A percentile compares a stretch with the other conserved stretches of the same genome.
Conservation (phyloP, 2,329 filamentous ascomycete species). For the Colletotrichum shisoi region DNA sequence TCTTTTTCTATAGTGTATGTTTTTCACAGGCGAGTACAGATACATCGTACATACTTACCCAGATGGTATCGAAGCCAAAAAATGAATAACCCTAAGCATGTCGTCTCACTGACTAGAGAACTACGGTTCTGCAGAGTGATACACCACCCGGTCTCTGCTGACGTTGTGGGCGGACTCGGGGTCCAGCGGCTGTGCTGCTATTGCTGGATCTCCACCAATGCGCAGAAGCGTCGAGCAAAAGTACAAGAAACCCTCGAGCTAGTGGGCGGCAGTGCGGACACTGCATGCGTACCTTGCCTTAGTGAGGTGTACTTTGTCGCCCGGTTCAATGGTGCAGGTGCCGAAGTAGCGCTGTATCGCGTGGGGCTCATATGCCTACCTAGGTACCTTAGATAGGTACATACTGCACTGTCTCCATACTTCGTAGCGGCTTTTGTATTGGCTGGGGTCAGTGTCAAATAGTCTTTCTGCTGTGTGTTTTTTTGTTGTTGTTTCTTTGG, state of each 20-base stretch:
- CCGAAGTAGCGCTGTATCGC: slow-evolving; percentile 8
- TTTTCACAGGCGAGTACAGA: neutral
- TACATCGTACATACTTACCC: too few species aligned
- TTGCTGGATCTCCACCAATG: slow-evolving; percentile 5
- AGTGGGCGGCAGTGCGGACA: slow-evolving; percentile 27
- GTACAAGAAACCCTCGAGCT: slow-evolving; percentile 19
- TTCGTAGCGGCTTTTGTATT: neutral
- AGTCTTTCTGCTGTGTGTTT: neutral
- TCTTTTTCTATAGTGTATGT: too few species aligned
- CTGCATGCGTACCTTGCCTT: slow-evolving; percentile 37
- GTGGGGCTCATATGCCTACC: neutral
- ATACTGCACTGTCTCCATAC: too few species aligned
- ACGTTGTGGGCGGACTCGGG: neutral
- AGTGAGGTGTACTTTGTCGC: slow-evolving; percentile 23
- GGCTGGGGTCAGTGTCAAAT: neutral
- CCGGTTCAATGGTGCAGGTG: neutral
- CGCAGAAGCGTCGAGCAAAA: neutral
- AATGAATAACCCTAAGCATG: neutral
- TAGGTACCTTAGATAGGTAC: too few species aligned
- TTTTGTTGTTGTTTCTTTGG: neutral
- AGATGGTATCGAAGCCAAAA: neutral
- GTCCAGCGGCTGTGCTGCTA: neutral
- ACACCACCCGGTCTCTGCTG: neutral
- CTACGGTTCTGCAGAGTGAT: neutral
- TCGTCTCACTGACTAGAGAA: neutral